A percentile compares a stretch with the other conserved stretches of the same genome.
These are phyloP conservation scores for Coccomyxa sp. DNA, from an alignment of 139 green algal species.

Conservation along the genomic window DNA sequence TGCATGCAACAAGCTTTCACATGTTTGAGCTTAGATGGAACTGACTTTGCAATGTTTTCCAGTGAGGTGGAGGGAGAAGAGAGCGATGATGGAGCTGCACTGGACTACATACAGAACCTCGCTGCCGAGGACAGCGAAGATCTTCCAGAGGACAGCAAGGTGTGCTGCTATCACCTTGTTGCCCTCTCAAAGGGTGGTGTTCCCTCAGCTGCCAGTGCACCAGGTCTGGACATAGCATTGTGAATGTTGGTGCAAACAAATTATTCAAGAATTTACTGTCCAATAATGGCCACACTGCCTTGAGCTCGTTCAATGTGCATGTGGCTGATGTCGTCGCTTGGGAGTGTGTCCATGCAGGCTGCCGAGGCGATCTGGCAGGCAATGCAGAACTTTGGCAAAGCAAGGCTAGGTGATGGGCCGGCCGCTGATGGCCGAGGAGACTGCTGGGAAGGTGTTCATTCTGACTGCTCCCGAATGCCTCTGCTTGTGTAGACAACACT, in stretches of 20 bases:
- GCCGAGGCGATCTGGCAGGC: neutral
- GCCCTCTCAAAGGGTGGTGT: neutral
- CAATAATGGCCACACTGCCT: too few species aligned
- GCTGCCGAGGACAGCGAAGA: neutral
- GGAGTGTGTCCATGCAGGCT: neutral
- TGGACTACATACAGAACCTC: constrained; percentile 12
- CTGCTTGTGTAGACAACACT: too few species aligned
- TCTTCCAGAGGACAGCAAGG: neutral
- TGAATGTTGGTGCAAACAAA: too few species aligned
- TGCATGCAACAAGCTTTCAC: neutral
- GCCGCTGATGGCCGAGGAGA: neutral
- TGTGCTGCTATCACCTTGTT: neutral
- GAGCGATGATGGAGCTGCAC: neutral
- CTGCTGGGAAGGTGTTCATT: neutral
- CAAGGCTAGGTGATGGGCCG: neutral
- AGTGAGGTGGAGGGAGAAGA: neutral
- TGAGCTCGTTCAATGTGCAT: too few species aligned
- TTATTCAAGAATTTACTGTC: too few species aligned
- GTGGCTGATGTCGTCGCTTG: too few species aligned
- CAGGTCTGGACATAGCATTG: too few species aligned
- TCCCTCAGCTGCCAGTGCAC: too few species aligned
- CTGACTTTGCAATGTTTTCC: neutral
- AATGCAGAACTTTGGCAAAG: neutral
- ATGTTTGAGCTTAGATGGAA: neutral
- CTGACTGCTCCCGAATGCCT: too few species aligned